A percentile compares a stretch with the other conserved stretches of the same genome.
Conservation (phyloP, 2,329 filamentous ascomycete genomes). For the Xylaria multiplex region DNA sequence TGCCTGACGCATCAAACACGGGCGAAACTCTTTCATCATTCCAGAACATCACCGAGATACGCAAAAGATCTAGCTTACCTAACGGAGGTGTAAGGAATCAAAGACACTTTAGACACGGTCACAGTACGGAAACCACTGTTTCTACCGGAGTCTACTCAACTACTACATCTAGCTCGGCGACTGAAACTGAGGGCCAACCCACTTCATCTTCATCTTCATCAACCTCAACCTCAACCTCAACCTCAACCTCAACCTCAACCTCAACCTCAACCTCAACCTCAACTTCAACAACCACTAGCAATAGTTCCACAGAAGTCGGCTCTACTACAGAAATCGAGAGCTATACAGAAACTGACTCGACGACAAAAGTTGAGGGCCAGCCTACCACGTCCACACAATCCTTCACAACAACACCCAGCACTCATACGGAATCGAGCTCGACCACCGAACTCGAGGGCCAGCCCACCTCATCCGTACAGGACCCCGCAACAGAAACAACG, state of each 20-base stretch:
- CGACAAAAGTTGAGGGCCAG: background rate
- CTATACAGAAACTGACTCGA: background rate
- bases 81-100: background rate
- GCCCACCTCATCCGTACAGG: background rate
- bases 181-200: background rate
- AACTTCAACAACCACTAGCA: background rate
- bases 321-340: background rate
- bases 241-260: too few relatives aligned
- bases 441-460: background rate
- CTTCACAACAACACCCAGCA: background rate
- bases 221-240: too few relatives aligned
- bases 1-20: conserved; percentile 42
- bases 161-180: background rate
- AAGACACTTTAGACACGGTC: conserved; percentile 29
- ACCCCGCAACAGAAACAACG: background rate
- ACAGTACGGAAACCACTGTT: conserved; percentile 23
- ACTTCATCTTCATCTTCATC: background rate
- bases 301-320: background rate
- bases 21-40: conserved; percentile 20
- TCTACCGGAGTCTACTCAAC: background rate
- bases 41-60: conserved; percentile 38
- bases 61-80: conserved; percentile 30
- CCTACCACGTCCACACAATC: background rate
- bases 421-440: too few relatives aligned
- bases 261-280: too few relatives aligned